Conservation (phyloP, 306 rosid genomes). For the Quercus wislizeni region DNA sequence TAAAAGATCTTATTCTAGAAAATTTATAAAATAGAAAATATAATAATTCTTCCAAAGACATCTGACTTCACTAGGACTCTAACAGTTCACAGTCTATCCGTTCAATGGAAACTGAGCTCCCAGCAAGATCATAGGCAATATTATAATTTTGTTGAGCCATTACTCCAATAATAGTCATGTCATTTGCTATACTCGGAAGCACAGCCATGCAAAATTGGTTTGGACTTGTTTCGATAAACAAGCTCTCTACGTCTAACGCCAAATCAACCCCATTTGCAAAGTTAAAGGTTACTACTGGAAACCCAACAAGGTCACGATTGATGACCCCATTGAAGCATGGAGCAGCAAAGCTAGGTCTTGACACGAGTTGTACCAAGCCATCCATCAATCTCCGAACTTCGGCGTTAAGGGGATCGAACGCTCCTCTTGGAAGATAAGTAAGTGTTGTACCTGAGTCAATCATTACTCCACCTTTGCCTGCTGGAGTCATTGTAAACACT, state of each 20-base stretch:
- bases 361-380: neutral
- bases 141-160: slow-evolving; percentile 43
- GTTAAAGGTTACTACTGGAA: too few relatives aligned
- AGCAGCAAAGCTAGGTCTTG: neutral
- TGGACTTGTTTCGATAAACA: too few relatives aligned
- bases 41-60: too few relatives aligned
- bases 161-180: slow-evolving; percentile 18
- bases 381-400: slow-evolving; percentile 22
- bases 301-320: too few relatives aligned
- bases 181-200: neutral
- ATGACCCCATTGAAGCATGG: slow-evolving; percentile 28
- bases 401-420: neutral
- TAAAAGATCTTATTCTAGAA: too few relatives aligned
- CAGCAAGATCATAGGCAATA: slow-evolving; percentile 33
- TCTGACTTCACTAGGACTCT: neutral
- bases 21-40: too few relatives aligned
- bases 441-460: slow-evolving; percentile 34
- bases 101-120: slow-evolving; percentile 22
- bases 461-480: slow-evolving; percentile 41
- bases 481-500: slow-evolving; percentile 19
- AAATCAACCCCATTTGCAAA: too few relatives aligned
- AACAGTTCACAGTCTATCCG: slow-evolving; percentile 42
- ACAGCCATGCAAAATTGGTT: slow-evolving; percentile 32
- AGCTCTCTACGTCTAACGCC: slow-evolving; percentile 1
- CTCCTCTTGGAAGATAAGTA: slow-evolving; percentile 21